Conservation (phyloP, 306 rosid species). For the Prunus kanzakura region DNA sequence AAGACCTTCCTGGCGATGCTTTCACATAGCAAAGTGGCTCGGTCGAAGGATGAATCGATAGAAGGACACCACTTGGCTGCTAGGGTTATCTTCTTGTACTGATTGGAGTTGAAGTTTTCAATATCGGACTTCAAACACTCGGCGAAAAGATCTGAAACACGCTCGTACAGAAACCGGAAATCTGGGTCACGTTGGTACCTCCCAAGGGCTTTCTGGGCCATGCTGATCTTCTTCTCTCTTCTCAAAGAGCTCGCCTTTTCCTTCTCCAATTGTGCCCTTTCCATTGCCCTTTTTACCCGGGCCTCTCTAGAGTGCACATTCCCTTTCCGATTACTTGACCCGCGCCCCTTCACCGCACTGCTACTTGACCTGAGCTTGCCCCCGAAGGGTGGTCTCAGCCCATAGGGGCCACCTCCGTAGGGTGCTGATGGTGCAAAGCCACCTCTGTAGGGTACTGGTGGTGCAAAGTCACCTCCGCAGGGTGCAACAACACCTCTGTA, state of each 20-base stretch:
- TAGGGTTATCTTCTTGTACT: slow-evolving; percentile 36
- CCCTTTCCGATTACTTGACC: slow-evolving; percentile 17
- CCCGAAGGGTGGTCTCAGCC: neutral
- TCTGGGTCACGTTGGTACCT: slow-evolving; percentile 34
- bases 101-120: slow-evolving; percentile 31
- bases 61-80: slow-evolving; percentile 90
- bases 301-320: neutral
- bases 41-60: slow-evolving; percentile 61
- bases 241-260: slow-evolving; percentile 36
- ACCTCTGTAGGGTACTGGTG: neutral
- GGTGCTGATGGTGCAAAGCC: neutral
- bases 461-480: neutral
- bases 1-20: slow-evolving; percentile 58
- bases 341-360: neutral
- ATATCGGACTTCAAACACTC: slow-evolving; percentile 49
- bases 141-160: slow-evolving; percentile 51
- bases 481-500: neutral
- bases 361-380: neutral
- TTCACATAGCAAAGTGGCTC: slow-evolving; percentile 56
- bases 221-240: slow-evolving; percentile 31
- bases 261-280: slow-evolving; percentile 19
- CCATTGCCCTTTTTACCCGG: neutral
- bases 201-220: slow-evolving; percentile 56
- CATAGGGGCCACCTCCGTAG: neutral
- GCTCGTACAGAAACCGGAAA: slow-evolving; percentile 42